Percentiles rank a stretch among this genome's conserved stretches.
These are phyloP conservation scores for Fragilaria crotonensis DNA, from an alignment of 108 stramenopile genomes.

Conservation along the genomic window DNA sequence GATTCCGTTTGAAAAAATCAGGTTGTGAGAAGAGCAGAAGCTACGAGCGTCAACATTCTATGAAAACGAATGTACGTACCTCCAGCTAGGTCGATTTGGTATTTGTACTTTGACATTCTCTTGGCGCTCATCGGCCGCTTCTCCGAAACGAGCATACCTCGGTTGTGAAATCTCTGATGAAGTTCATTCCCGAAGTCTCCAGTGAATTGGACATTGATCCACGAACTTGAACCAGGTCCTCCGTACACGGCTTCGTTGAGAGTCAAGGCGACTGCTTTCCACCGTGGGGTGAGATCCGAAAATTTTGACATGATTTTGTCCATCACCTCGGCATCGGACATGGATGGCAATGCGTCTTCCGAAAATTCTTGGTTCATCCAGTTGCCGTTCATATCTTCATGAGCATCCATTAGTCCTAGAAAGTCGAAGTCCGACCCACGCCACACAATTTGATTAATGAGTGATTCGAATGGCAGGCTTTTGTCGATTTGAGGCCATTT, in stretches of 20 bases:
- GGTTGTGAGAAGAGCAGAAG: too few species aligned
- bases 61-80: slow-evolving; percentile 2
- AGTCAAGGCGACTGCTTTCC: neutral
- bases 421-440: neutral
- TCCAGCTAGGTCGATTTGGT: slow-evolving; percentile 48
- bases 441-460: neutral
- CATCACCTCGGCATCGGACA: neutral
- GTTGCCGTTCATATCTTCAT: neutral
- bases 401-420: neutral
- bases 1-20: too few species aligned
- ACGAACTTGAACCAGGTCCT: neutral
- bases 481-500: neutral
- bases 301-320: neutral
- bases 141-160: neutral
- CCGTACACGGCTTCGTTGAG: neutral
- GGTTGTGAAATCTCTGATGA: neutral
- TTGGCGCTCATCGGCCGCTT: neutral
- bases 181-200: neutral
- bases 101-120: slow-evolving; percentile 21
- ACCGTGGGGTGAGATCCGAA: neutral
- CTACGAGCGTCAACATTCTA: too few species aligned
- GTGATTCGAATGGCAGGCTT: neutral
- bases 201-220: neutral
- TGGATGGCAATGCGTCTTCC: neutral
- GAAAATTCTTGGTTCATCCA: neutral